Evolutionary conservation across 78 protist species (phyloP).

Genomic region (Cavenderia fasciculata): DNA sequence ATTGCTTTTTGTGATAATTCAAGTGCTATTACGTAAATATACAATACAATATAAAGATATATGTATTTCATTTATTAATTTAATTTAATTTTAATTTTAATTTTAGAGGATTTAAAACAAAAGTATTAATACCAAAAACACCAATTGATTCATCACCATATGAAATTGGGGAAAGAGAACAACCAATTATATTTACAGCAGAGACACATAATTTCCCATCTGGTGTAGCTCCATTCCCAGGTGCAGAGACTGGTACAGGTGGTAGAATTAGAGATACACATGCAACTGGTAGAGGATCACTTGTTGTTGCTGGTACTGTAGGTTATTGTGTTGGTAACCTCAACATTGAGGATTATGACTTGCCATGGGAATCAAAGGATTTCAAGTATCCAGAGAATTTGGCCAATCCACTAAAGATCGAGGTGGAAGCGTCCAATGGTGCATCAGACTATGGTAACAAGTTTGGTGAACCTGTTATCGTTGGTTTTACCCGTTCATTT

Average conservation of each 20-base stretch:
- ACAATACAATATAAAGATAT: too few species aligned
- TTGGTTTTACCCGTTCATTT: slow-evolving; percentile 88
- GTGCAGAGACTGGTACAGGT: slow-evolving; percentile 96
- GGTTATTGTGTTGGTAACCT: slow-evolving; percentile 89
- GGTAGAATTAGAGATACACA: slow-evolving; percentile 94
- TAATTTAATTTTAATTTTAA: not conserved
- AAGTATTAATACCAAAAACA: slow-evolving; percentile 54
- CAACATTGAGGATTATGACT: slow-evolving; percentile 84
- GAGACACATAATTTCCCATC: slow-evolving; percentile 98
- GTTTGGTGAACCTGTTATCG: slow-evolving; percentile 92
- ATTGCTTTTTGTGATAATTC: slow-evolving; percentile 96
- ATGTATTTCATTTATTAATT: not conserved
- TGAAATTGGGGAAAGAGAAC: slow-evolving; percentile 41
- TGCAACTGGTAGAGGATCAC: slow-evolving; percentile 92
- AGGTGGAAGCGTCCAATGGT: slow-evolving; percentile 92
- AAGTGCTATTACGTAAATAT: slow-evolving; percentile 82
- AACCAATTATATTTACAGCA: slow-evolving; percentile 90
- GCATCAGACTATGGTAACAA: slow-evolving; percentile 94
- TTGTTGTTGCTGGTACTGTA: slow-evolving; percentile 90
- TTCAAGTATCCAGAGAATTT: slow-evolving; percentile 72
- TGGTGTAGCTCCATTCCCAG: slow-evolving; percentile 94
- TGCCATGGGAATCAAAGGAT: slow-evolving; percentile 89
- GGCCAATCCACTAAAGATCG: slow-evolving; percentile 89
- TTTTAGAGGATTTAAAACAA: slow-evolving; percentile 40
- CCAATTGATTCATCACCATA: slow-evolving; percentile 11